phyloP scores from a whole-genome alignment of 2,329 filamentous ascomycete species.

The Tolypocladium pustulatum region DNA sequence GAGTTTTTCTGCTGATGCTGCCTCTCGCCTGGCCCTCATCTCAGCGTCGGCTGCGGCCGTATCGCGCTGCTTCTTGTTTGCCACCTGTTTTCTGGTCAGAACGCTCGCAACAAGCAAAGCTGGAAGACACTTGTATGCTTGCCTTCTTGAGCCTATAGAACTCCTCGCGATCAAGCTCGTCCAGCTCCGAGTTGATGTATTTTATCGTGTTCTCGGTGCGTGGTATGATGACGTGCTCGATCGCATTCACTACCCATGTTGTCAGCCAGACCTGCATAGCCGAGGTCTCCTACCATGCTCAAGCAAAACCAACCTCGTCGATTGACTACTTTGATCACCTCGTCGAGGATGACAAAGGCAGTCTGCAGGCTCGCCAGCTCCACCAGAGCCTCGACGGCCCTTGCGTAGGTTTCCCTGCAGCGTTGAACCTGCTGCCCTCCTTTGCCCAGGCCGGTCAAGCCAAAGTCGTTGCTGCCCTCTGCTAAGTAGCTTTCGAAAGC shows the following conservation, averaged over 20 bases:
- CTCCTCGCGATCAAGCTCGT: conserved; percentile 94
- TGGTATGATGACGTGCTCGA: conserved; percentile 94
- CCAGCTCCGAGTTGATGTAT: conserved; percentile 97
- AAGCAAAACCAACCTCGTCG: conserved; percentile 56
- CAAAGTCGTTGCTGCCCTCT: conserved; percentile 91
- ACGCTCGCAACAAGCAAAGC: neutral
- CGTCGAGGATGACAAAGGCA: conserved; percentile 93
- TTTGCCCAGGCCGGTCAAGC: conserved; percentile 88
- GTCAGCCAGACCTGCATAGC: conserved; percentile 9
- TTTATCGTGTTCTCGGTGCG: conserved; percentile 99
- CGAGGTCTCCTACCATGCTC: neutral
- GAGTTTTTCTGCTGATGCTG: conserved; percentile 19
- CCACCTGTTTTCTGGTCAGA: conserved; percentile 37
- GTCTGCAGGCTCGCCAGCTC: conserved; percentile 93
- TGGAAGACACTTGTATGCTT: neutral
- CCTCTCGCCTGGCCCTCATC: conserved; percentile 61
- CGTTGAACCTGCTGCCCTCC: conserved; percentile 94
- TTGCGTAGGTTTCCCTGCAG: conserved; percentile 89
- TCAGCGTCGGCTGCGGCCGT: conserved; percentile 62
- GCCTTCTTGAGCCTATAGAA: conserved; percentile 94
- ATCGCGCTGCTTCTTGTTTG: conserved; percentile 73
- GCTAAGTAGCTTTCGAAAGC: conserved; percentile 85
- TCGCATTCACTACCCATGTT: conserved; percentile 65
- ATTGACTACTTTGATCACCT: conserved; percentile 99
- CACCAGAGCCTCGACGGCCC: conserved; percentile 90